Percentiles rank a stretch among this genome's conserved stretches.
These are phyloP conservation scores for Monotropa hypopitys DNA, from an alignment of 179 eudicot species.

Conservation along the genomic window DNA sequence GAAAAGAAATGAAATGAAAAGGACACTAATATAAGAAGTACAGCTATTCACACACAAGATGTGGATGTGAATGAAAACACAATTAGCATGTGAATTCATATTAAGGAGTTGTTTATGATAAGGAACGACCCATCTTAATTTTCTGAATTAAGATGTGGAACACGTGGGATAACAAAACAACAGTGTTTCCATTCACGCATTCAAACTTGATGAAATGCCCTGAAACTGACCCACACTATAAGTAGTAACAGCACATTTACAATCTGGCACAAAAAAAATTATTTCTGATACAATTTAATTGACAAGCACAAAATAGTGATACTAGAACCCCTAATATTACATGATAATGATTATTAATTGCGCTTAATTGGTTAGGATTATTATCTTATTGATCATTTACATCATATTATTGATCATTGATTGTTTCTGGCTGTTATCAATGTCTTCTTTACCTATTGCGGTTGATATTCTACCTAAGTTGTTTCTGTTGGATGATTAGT, in stretches of 20 bases:
- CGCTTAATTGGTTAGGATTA: no score
- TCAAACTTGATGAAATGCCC: background rate
- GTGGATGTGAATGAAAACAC: background rate
- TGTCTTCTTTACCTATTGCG: no score
- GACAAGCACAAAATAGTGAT: no score
- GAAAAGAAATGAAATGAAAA: constrained; percentile 2
- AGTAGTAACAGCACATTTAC: background rate
- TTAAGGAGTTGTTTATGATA: background rate
- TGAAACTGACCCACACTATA: background rate
- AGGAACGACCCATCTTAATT: background rate
- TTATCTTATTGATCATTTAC: no score
- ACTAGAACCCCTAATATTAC: no score
- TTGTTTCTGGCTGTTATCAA: no score
- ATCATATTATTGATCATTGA: no score
- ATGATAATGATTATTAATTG: no score
- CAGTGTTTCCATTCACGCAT: background rate
- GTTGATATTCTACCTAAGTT: no score
- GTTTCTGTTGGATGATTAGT: no score
- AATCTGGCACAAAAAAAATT: background rate
- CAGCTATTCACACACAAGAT: constrained; percentile 1
- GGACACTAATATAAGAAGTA: background rate
- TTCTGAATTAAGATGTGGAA: background rate
- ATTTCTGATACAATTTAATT: background rate
- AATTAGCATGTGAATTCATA: background rate
- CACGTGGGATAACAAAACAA: background rate